phyloP scores from a whole-genome alignment of 257 asterid species.

The Ballota nigra region DNA sequence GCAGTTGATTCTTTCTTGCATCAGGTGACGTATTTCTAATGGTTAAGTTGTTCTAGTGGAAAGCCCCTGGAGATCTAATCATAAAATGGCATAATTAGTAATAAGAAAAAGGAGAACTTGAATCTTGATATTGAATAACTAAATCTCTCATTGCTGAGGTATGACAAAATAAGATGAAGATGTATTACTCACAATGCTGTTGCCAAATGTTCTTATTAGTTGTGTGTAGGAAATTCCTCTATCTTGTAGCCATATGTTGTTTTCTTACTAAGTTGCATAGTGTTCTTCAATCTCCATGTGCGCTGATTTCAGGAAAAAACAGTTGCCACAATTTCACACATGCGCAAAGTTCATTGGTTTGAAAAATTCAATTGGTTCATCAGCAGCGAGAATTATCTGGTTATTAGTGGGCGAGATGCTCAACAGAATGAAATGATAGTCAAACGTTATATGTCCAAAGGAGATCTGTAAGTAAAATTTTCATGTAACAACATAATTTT shows the following conservation, averaged over 20 bases:
- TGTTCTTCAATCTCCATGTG: slow-evolving; percentile 21
- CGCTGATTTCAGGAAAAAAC: slow-evolving; percentile 72
- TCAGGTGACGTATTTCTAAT: slow-evolving; percentile 1
- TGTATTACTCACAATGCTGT: not conserved
- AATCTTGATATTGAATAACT: slow-evolving; percentile 1
- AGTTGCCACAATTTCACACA: slow-evolving; percentile 90
- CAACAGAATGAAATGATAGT: slow-evolving; percentile 99
- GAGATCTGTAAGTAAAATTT: slow-evolving; percentile 79
- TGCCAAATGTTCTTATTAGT: slow-evolving; percentile 11
- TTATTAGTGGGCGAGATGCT: slow-evolving; percentile 97
- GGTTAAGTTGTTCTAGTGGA: slow-evolving; percentile 14
- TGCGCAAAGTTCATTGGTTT: slow-evolving; percentile 99
- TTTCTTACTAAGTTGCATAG: slow-evolving; percentile 11
- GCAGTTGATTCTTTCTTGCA: slow-evolving; percentile 11
- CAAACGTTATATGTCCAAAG: slow-evolving; percentile 96
- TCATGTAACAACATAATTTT: not conserved
- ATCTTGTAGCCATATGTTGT: slow-evolving; percentile 10
- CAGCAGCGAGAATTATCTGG: slow-evolving; percentile 96
- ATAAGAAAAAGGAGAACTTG: slow-evolving; percentile 13
- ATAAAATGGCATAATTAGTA: not conserved
- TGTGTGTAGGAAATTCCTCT: slow-evolving; percentile 12
- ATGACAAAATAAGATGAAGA: slow-evolving; percentile 13
- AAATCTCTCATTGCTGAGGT: slow-evolving; percentile 14
- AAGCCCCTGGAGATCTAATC: not conserved
- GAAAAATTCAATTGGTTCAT: slow-evolving; percentile 99